Percentiles rank a stretch among this genome's conserved stretches.
These are phyloP conservation scores for Dryadomyces quercus-mongolicae DNA, from an alignment of 2,329 filamentous ascomycete species.

Conservation along the genomic window DNA sequence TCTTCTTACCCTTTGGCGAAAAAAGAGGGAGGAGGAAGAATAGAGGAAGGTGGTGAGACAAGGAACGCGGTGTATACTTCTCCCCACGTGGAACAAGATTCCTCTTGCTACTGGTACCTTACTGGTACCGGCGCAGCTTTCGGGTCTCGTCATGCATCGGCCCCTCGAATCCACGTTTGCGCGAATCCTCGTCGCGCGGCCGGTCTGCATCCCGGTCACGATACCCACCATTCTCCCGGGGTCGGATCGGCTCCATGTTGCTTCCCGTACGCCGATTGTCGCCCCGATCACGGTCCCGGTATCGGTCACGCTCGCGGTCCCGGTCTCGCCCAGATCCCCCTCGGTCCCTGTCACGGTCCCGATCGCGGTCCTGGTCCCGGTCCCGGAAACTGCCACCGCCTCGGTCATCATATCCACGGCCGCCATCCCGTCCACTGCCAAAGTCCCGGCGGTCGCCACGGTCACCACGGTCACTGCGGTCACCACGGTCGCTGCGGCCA, in stretches of 20 bases:
- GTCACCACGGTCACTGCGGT: constrained; percentile 19
- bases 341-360: constrained; percentile 26
- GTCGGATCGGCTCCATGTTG: constrained; percentile 17
- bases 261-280: constrained; percentile 23
- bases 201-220: constrained; percentile 17
- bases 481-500: constrained; percentile 33
- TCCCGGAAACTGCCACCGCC: constrained; percentile 26
- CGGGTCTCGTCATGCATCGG: constrained; percentile 68
- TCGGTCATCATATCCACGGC: constrained; percentile 32
- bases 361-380: constrained; percentile 28
- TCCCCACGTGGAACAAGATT: no score
- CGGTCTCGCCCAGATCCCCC: constrained; percentile 19
- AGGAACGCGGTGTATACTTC: background rate
- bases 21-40: constrained; percentile 4
- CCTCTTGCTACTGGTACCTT: no score
- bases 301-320: constrained; percentile 20
- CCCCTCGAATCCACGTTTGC: constrained; percentile 65
- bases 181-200: constrained; percentile 40
- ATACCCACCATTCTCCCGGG: constrained; percentile 18
- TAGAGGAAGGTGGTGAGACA: background rate
- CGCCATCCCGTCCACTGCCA: constrained; percentile 31
- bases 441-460: constrained; percentile 32
- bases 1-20: constrained; percentile 10
- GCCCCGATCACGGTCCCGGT: constrained; percentile 36
- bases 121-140: constrained; percentile 53